Conservation (phyloP, 2,329 filamentous ascomycete genomes). For the Cladophialophora bantiana region DNA sequence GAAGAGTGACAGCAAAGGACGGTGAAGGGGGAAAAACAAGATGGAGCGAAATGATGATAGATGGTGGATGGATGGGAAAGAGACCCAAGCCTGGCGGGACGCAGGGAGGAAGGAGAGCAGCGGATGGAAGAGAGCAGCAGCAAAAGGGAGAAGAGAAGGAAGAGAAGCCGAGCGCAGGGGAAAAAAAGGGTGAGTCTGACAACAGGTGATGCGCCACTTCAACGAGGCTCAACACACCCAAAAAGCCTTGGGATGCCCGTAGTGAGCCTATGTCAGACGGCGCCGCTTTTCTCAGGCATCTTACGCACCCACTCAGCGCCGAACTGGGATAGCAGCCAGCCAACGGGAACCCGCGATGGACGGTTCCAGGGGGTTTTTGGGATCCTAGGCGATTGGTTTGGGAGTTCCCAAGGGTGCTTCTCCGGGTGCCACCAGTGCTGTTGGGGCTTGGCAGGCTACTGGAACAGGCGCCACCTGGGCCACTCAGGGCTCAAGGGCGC, state of each 20-base stretch:
- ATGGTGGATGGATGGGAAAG: conserved; percentile 12
- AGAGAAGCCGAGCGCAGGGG: conserved; percentile 1
- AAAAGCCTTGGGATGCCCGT: not conserved
- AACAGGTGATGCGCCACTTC: not conserved
- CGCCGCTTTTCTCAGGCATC: not conserved
- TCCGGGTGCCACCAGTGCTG: conserved; percentile 5
- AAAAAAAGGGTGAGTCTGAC: not conserved
- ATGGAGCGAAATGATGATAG: conserved; percentile 18
- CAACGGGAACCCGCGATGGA: conserved; percentile 17
- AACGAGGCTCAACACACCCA: not conserved
- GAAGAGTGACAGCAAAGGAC: conserved; percentile 24
- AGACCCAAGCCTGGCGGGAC: conserved; percentile 13
- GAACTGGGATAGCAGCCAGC: not conserved
- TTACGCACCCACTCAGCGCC: not conserved
- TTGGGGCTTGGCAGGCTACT: conserved; percentile 15
- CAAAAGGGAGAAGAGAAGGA: not conserved
- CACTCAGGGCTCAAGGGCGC: conserved; percentile 10
- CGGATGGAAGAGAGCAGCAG: conserved; percentile 8
- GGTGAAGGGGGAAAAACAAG: conserved; percentile 14
- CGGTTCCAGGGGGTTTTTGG: conserved; percentile 3
- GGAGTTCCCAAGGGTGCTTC: not conserved
- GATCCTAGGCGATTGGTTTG: conserved; percentile 11
- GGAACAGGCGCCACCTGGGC: conserved; percentile 23
- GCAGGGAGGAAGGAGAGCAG: conserved; percentile 9
- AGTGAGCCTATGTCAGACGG: not conserved